Evolutionary conservation across 1,284 basidiomycete species (phyloP), one percentile per base, ranked within the genome.

Genomic region (Uromyces viciae-fabae): DNA sequence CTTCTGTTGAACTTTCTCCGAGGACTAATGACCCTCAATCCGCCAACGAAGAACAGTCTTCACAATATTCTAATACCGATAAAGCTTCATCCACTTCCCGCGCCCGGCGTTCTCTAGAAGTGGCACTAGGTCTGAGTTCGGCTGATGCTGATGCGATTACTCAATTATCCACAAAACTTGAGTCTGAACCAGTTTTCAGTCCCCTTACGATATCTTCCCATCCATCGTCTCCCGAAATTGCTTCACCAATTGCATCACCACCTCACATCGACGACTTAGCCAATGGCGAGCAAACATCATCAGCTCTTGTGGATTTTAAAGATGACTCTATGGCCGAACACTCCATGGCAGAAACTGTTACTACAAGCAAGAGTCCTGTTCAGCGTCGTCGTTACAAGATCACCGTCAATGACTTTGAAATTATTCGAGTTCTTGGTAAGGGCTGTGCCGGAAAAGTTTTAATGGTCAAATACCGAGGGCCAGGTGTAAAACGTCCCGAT

Each of bases 371-470:
- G 14, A 73, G 71, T 52, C 54, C 71, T 19, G 38, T 28, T n/a
- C 71, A 56, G 17, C 71, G 54, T 11, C 71, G 38, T 25, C 71
- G 54, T 58, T 52, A 56, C 11, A 79, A 79, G 36, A 52, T 72
- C 11, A 69, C 38, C 11, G 66, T 98, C 82, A 90, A 94, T 83
- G 95, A 98, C 87, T 98, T 98, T 86, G 94, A 98, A 87, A 93
- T 98, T 90, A 92, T 97, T 89, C 90, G 94, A 33, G 95, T 98
- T 25, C 88, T 98, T 8, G 95, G 95, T 19, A 97, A 95, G 87
- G 96, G 95, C 0, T 98, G 95, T 84, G 95, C 95, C 1, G 95
- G 95, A 72, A 95, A 96, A 86, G 89, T 89, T 25, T 83, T 83
- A 9, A 69, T 83, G 71, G 81, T 82, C 15, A 77, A 43, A 46